Conservation (phyloP, 768 basidiomycete genomes). For the Cyclocybe cylindracea region DNA sequence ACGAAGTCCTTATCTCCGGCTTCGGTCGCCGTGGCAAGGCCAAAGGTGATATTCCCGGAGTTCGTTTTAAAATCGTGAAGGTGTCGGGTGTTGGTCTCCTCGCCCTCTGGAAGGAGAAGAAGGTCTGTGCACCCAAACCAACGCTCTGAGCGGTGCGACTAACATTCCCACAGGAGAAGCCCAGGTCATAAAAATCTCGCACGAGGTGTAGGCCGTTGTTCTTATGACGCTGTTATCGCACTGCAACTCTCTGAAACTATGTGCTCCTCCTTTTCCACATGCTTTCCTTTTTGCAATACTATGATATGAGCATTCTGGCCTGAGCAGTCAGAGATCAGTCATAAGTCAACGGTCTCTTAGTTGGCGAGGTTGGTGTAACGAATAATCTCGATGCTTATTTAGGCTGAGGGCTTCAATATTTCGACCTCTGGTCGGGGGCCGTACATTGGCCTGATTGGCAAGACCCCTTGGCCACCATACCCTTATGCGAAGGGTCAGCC, state of each 20-base stretch:
- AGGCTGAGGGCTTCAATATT: too few relatives aligned
- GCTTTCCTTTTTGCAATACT: slow-evolving; percentile 5
- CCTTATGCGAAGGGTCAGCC: too few relatives aligned
- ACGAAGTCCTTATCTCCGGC: slow-evolving; percentile 99
- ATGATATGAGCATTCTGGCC: background rate
- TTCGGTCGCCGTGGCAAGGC: slow-evolving; percentile 99
- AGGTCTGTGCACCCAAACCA: slow-evolving; percentile 51
- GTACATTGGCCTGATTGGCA: too few relatives aligned
- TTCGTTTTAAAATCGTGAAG: slow-evolving; percentile 99
- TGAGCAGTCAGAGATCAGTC: background rate
- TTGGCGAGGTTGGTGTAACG: too few relatives aligned
- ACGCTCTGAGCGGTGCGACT: slow-evolving; percentile 1
- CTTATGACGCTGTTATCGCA: slow-evolving; percentile 10
- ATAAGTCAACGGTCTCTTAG: background rate
- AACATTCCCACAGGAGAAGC: slow-evolving; percentile 61
- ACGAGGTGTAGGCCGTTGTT: slow-evolving; percentile 14
- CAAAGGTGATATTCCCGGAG: slow-evolving; percentile 99
- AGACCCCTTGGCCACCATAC: too few relatives aligned
- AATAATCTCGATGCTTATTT: too few relatives aligned
- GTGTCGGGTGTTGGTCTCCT: slow-evolving; percentile 99
- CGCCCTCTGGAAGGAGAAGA: slow-evolving; percentile 99
- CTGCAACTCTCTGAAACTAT: slow-evolving; percentile 8
- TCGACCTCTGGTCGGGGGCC: too few relatives aligned
- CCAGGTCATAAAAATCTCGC: slow-evolving; percentile 47
- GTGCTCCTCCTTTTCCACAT: slow-evolving; percentile 11